Evolutionary conservation across 2,329 filamentous ascomycete genomes (phyloP), one percentile per base, ranked within the genome.

Genomic region (Fusarium verticillioides): DNA sequence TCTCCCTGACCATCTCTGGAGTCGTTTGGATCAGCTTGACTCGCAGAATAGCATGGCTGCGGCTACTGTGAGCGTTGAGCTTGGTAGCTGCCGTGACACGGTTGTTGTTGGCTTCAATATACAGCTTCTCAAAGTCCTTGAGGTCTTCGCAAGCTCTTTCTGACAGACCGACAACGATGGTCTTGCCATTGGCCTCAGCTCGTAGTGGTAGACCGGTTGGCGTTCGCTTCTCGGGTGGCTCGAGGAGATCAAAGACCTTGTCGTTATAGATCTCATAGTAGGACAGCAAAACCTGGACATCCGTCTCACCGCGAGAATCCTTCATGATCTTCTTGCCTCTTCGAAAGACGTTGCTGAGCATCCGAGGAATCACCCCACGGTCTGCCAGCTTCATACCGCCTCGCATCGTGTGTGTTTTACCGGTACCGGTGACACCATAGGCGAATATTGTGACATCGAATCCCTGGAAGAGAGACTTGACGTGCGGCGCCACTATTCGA

Each of bases 211-310:
- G 85, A 1, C 95, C 95, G 1, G 93, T 89, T 4, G 93, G 86
- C 0, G 93, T 95, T 57, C 96, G 92, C 84, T 95, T 97, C 81
- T 98, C 95, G 0, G 92, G 93, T 1, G 94, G 87, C 80, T 97
- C 94, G 75, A 98, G 94, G 37, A 98, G 85, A 80, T 98, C 95
- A 78, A 92, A 97, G 26, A 97, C 95, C 80, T 96, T 96, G 85
- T 98, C 95, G 81, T 97, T 97, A 84, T 98, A 98, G 75, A 98
- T 97, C 81, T 98, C 95, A 84, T 97, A 97, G 84, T 98, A 98
- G 34, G 94, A 95, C 78, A 98, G 87, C 18, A 90, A 87, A 21
- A 97, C 94, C 13, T 90, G 85, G 28, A 97, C 93, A 4, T 85
- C 87, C 1, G 92, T 95, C 58, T 90, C 85, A 16, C 91, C 93